phyloP scores from a whole-genome alignment of 2,329 filamentous ascomycete genomes.

The Colletotrichum paranaense region DNA sequence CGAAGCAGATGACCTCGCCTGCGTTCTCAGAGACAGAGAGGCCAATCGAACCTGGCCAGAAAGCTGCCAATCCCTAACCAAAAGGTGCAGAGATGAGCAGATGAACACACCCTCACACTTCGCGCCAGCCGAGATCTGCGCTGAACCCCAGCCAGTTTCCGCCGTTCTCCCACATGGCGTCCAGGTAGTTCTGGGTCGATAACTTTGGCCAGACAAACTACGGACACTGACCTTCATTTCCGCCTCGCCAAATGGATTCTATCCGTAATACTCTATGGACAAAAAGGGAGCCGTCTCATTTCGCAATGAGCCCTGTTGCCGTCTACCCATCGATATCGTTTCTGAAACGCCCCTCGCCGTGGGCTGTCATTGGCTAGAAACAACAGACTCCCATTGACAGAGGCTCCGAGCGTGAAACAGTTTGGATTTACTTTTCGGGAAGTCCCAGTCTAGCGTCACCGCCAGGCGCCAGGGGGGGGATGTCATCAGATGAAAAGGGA shows the following conservation, averaged over 20 bases:
- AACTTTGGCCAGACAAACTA: neutral
- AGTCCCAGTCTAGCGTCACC: conserved; percentile 24
- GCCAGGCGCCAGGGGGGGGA: conserved; percentile 18
- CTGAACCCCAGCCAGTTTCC: conserved; percentile 22
- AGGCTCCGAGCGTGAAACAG: conserved; percentile 29
- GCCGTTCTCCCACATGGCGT: conserved; percentile 25
- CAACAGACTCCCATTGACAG: neutral
- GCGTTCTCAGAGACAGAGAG: neutral
- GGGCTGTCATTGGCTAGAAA: conserved; percentile 12
- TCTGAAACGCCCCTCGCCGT: conserved; percentile 1
- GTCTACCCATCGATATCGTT: neutral
- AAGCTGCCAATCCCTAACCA: neutral
- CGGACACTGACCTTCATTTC: conserved; percentile 17
- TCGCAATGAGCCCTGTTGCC: neutral
- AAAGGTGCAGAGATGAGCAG: conserved; percentile 22
- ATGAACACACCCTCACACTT: conserved; percentile 25
- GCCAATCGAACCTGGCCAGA: conserved; percentile 4
- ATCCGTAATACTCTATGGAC: neutral
- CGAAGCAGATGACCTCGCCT: conserved; percentile 20
- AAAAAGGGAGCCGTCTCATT: conserved; percentile 9
- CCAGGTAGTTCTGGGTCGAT: conserved; percentile 9
- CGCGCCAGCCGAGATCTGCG: conserved; percentile 24
- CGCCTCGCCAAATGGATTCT: conserved; percentile 3
- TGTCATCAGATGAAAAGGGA: conserved; percentile 28
- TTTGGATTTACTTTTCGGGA: conserved; percentile 22